phyloP scores from a whole-genome alignment of 345 rosid genomes.

The Camelina laxa region DNA sequence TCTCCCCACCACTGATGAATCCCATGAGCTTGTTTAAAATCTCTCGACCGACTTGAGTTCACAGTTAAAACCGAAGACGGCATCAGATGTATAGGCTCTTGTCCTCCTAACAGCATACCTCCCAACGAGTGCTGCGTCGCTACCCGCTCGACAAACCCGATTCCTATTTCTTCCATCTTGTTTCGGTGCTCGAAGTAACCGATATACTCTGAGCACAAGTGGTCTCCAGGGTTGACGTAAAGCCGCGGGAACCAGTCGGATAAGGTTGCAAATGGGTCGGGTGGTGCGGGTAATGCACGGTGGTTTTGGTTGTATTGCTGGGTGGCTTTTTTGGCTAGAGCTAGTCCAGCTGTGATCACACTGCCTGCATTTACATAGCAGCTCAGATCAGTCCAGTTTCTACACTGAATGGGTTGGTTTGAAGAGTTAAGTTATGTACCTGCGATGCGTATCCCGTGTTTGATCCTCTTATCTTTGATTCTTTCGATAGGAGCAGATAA shows the following conservation, averaged over 20 bases:
- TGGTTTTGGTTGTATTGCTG: slow-evolving; percentile 45
- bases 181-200: slow-evolving; percentile 90
- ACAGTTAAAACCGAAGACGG: slow-evolving; percentile 70
- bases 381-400: not conserved
- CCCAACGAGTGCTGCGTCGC: slow-evolving; percentile 77
- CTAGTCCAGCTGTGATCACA: slow-evolving; percentile 83
- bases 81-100: slow-evolving; percentile 75
- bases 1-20: slow-evolving; percentile 95
- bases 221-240: slow-evolving; percentile 68
- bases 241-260: slow-evolving; percentile 72
- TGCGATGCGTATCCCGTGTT: slow-evolving; percentile 70
- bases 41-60: slow-evolving; percentile 50
- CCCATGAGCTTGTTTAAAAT: slow-evolving; percentile 83
- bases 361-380: slow-evolving; percentile 50
- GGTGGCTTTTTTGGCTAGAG: slow-evolving; percentile 59
- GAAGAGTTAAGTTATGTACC: slow-evolving; percentile 49
- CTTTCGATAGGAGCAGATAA: slow-evolving; percentile 76
- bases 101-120: slow-evolving; percentile 68
- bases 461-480: slow-evolving; percentile 67
- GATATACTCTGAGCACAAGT: slow-evolving; percentile 75
- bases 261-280: slow-evolving; percentile 57
- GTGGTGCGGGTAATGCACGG: slow-evolving; percentile 54
- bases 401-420: not conserved
- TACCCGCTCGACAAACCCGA: slow-evolving; percentile 66
- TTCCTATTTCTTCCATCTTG: slow-evolving; percentile 85